phyloP scores from a whole-genome alignment of 345 rosid genomes.

The Corchorus olitorius region DNA sequence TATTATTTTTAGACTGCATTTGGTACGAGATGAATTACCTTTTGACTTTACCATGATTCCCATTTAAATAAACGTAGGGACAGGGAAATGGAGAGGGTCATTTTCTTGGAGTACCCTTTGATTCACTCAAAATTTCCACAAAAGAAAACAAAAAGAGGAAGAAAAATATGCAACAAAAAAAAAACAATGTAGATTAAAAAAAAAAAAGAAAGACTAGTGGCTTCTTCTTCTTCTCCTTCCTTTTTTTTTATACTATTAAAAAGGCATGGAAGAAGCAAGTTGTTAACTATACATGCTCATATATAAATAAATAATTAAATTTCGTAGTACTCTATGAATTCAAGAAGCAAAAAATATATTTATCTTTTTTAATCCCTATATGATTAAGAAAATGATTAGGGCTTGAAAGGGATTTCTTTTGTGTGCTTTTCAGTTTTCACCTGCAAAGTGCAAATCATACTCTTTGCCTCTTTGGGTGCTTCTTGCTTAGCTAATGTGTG shows the following conservation, averaged over 20 bases:
- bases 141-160: background rate
- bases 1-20: too few species aligned
- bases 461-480: background rate
- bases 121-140: background rate
- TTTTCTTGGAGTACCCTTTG: too few species aligned
- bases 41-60: too few species aligned
- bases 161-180: background rate
- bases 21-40: too few species aligned
- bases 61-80: too few species aligned
- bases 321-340: too few species aligned
- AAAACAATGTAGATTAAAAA: too few species aligned
- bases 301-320: too few species aligned
- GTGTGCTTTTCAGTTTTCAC: background rate
- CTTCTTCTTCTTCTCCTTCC: background rate
- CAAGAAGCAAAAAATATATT: background rate
- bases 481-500: background rate
- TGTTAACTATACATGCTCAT: too few species aligned
- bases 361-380: too few species aligned
- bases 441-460: background rate
- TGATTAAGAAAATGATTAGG: slow-evolving; percentile 19
- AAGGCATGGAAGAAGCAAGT: background rate
- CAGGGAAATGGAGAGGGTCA: too few species aligned
- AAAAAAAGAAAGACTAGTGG: background rate
- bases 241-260: background rate
- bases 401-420: slow-evolving; percentile 14